Evolutionary conservation across 768 basidiomycete genomes (phyloP), one percentile per base, ranked within the genome.

Genomic region (Pleurotus ostreatus): DNA sequence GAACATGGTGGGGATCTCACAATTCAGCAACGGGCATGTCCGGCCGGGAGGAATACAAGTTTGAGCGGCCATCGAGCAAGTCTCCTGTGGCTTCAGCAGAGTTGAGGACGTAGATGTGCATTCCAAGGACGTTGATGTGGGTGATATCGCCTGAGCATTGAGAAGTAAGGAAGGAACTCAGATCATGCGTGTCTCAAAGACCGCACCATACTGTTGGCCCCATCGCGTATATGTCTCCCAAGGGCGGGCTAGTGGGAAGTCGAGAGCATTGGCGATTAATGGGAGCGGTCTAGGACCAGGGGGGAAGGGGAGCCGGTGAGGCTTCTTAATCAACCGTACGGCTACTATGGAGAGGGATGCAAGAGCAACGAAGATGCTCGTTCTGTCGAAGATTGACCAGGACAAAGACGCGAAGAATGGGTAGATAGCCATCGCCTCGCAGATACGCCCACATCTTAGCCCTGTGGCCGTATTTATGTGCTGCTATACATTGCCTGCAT

Each of bases 181-280:
- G 39, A n/a, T 25, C n/a, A 46, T 20, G 1, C 20, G 23, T n/a
- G 44, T 30, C n/a, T 18, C 20, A 39, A 1, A 51, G 30, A 5
- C 41, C 60, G 38, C 37, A 63, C 71, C 72, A 52, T 72, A 72
- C 54, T 52, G 60, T 56, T 65, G 61, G 58, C 61, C 63, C 72
- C 72, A 72, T n/a, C 63, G 55, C 11, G 71, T 61, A 55, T 71
- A 72, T 16, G 69, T 65, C 23, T 72, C 43, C 71, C 71, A 73
- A 4, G 71, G 68, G n/a, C 63, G 56, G 9, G 64, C 26, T 1
- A 59, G 56, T 40, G 70, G 65, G 37, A 72, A 26, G 43, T 66
- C 63, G 46, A 58, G 55, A 39, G 67, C 22, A 57, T 68, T 67
- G 2, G 43, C 54, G 25, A 55, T n/a, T 23, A 55, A 16, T 2